phyloP scores from a whole-genome alignment of 1,139 yeast genomes.

The Hyphopichia fennica region DNA sequence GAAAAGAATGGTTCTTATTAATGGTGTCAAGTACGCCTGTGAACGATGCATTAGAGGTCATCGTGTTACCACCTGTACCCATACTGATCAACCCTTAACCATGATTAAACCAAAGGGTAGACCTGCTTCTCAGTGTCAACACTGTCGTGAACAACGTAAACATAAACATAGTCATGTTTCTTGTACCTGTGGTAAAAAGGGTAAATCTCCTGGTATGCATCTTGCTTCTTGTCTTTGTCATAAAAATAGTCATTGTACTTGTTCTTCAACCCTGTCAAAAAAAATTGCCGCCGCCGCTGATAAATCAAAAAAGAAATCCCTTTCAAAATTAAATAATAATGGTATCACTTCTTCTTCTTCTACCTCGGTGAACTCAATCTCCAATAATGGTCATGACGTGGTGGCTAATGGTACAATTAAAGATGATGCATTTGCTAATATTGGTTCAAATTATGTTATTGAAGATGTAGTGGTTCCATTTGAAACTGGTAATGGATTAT shows the following conservation, averaged over 20 bases:
- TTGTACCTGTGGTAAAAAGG: conserved; percentile 71
- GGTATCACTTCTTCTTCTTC: conserved; percentile 11
- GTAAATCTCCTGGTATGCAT: conserved; percentile 46
- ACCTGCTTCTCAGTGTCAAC: conserved; percentile 89
- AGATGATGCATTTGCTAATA: not conserved
- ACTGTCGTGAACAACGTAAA: conserved; percentile 80
- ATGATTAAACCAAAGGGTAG: conserved; percentile 96
- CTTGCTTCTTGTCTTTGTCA: conserved; percentile 57
- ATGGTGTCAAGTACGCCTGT: conserved; percentile 94
- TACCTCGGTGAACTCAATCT: not conserved
- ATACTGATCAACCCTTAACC: conserved; percentile 84
- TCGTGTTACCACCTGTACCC: conserved; percentile 90
- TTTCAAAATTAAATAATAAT: conserved; percentile 18
- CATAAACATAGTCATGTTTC: conserved; percentile 65
- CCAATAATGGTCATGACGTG: not conserved
- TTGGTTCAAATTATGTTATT: conserved; percentile 25
- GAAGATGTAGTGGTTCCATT: conserved; percentile 36
- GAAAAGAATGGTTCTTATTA: conserved; percentile 70
- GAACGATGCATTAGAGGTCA: conserved; percentile 96
- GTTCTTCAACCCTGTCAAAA: conserved; percentile 38
- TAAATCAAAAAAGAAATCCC: conserved; percentile 28
- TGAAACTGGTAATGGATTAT: conserved; percentile 27
- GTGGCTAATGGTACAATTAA: not conserved
- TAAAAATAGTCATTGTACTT: conserved; percentile 58
- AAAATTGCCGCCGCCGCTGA: conserved; percentile 22